Evolutionary conservation across 768 basidiomycete genomes (phyloP), one percentile per base, ranked within the genome.

Genomic region (Leccinum rimulosum): DNA sequence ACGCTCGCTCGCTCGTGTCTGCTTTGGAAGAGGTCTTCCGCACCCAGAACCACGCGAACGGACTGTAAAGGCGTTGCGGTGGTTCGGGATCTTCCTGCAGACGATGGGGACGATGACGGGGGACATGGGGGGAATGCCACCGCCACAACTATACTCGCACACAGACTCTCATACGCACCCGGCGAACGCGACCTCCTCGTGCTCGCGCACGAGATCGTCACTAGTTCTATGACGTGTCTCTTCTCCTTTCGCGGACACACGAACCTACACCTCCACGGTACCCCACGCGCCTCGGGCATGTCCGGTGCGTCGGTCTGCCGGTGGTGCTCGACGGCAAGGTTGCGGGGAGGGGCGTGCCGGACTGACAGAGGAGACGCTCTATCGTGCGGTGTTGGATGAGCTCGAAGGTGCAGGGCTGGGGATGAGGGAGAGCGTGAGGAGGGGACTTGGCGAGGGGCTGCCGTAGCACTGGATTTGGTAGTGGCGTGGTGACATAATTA

Each of bases 181-280:
- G 75, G 78, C 38, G 95, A 98, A 71, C 83, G 87, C 17, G 95
- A 98, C 70, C 84, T 93, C 75, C 93, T 95, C 61, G 81, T 96
- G 30, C 84, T 98, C 15, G 79, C 86, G 54, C 95, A 98, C 73
- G 88, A 95, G 71, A 79, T 97, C 64, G 82, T 89, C 52, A 80
- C 87, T 1, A 65, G 36, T 38, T 6, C 14, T 33, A 33, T 33
- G 33, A 33, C 11, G 5, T 33, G 10, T 31, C 36, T 36, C 38
- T 17, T 17, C 15, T 17, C 17, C 38, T 38, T 15, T 38, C 38
- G 55, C 36, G 7, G 58, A 72, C 38, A 77, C 80, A 63, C 79
- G 85, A 62, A 79, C 84, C 33, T 82, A 93, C 63, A 86, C 84
- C 11, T 89, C 91, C 8, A 80, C 82, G 93, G 87, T 2, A 80